Evolutionary conservation across 192 early-diverging fungal genomes (phyloP).

Genomic region (Backusella tuberculispora): DNA sequence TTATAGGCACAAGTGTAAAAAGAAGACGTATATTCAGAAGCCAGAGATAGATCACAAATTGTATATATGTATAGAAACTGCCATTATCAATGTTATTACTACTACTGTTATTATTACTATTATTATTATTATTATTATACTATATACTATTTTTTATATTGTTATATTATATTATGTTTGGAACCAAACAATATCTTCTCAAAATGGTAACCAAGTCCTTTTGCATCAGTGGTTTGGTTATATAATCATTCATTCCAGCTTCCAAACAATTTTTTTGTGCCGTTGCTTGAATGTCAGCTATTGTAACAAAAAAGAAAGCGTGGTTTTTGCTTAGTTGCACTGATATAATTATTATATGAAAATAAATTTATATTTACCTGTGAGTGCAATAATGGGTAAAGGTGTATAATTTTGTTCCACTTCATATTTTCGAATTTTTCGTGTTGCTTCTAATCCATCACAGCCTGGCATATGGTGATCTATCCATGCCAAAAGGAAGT

Average conservation of each 20-base stretch:
- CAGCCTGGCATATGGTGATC: constrained; percentile 54
- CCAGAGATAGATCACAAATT: background rate
- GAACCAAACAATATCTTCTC: constrained; percentile 39
- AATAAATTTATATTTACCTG: constrained; percentile 19
- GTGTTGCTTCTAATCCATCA: constrained; percentile 53
- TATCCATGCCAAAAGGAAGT: constrained; percentile 41
- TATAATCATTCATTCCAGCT: constrained; percentile 54
- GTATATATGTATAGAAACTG: background rate
- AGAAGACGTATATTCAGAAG: constrained; percentile 3
- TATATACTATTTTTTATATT: background rate
- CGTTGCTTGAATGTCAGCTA: constrained; percentile 49
- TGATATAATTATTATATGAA: too few species aligned
- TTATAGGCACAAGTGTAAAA: background rate
- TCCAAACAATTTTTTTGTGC: constrained; percentile 49
- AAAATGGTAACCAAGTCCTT: constrained; percentile 47
- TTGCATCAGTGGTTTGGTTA: constrained; percentile 55
- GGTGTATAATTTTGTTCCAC: constrained; percentile 20
- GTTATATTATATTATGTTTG: constrained; percentile 13
- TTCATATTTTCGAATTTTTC: constrained; percentile 49
- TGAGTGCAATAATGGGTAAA: constrained; percentile 51
- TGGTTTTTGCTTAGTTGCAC: background rate
- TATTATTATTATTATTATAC: background rate
- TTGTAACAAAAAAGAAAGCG: background rate
- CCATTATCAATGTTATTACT: too few species aligned
- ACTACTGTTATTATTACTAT: background rate